Conservation (phyloP, 768 basidiomycete genomes). For the Rhizopogon rudus region DNA sequence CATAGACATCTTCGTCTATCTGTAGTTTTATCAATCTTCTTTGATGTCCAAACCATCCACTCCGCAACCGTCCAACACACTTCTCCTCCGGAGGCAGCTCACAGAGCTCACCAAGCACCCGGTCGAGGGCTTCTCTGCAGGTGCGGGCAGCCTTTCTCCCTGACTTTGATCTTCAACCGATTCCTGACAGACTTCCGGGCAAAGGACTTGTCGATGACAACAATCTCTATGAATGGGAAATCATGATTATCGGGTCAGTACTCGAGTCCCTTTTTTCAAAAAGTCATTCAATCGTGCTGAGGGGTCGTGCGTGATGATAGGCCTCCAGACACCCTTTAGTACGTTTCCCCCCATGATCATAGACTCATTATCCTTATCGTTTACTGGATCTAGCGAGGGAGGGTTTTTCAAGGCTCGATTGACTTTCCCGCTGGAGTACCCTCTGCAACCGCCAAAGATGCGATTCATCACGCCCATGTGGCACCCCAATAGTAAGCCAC, state of each 20-base stretch:
- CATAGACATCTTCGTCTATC: neutral
- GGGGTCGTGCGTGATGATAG: slow-evolving; percentile 34
- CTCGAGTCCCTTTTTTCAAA: slow-evolving; percentile 6
- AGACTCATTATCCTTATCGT: neutral
- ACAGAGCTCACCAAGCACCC: slow-evolving; percentile 87
- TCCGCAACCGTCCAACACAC: slow-evolving; percentile 31
- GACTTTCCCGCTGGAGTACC: slow-evolving; percentile 87
- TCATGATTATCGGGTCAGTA: slow-evolving; percentile 87
- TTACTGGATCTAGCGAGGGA: slow-evolving; percentile 62
- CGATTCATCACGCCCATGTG: slow-evolving; percentile 93
- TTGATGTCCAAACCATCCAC: slow-evolving; percentile 43
- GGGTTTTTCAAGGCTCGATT: slow-evolving; percentile 92
- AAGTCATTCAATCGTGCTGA: slow-evolving; percentile 11
- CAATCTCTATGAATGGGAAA: slow-evolving; percentile 96
- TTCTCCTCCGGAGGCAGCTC: slow-evolving; percentile 76
- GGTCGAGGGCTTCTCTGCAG: slow-evolving; percentile 96
- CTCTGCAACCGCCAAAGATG: slow-evolving; percentile 92
- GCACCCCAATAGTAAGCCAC: slow-evolving; percentile 89
- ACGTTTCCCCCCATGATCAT: slow-evolving; percentile 20
- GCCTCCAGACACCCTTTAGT: slow-evolving; percentile 93
- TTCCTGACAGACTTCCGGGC: slow-evolving; percentile 28
- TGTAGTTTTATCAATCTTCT: neutral
- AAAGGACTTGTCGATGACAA: slow-evolving; percentile 90
- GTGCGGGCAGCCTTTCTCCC: slow-evolving; percentile 34
- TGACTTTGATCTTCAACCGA: slow-evolving; percentile 27